Base-by-base conservation (phyloP, 2,329 filamentous ascomycete genomes). In the Alternaria gaisen region DNA sequence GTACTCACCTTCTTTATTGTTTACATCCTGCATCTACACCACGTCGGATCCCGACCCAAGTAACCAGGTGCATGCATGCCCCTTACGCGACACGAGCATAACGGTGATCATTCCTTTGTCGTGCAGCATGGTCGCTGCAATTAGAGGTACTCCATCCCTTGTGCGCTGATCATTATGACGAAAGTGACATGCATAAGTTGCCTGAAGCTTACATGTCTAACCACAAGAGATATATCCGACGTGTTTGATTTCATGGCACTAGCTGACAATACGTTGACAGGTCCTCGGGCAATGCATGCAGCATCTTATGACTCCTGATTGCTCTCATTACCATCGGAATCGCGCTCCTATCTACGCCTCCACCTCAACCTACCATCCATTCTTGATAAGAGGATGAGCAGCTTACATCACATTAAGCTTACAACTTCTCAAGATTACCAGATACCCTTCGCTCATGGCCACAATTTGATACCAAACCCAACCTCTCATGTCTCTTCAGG, bases 301-400 rank as follows among this genome's bases (percentile, higher is more conserved):
- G 67, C 44, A 76, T 77, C 67, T 66, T 77, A 42, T 77, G 74
- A 77, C 75, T 77, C 56, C 47, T 66, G 41, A 65, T 69, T 28
- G 63, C 63, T 43, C 56, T 74, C 36, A 40, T 76, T 40, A 56
- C 70, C 30, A 59, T 77, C 30, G 58, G 63, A 53, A 44, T 73
- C 43, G 65, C 69, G 22, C 30, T 68, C 18, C 41, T 66, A 14
- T 51, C 65, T 32, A 64, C 63, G n/a, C 58, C 57, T 48, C 60
- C 50, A 46, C 40, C 56, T 43, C 26, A 34, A 32, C 20, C 30
- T 34, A 11, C 51, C 24, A 41, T 53, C 10, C 46, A 46, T n/a
- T 22, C 40, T 24, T 11, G 36, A 24, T 52, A 46, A 41, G 41
- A 59, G 46, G 20, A 28, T 20, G 46, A 26, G 32, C 36, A 14